Evolutionary conservation across 495 filamentous ascomycete species (phyloP).

Genomic region (Lichenothelia convexa): DNA sequence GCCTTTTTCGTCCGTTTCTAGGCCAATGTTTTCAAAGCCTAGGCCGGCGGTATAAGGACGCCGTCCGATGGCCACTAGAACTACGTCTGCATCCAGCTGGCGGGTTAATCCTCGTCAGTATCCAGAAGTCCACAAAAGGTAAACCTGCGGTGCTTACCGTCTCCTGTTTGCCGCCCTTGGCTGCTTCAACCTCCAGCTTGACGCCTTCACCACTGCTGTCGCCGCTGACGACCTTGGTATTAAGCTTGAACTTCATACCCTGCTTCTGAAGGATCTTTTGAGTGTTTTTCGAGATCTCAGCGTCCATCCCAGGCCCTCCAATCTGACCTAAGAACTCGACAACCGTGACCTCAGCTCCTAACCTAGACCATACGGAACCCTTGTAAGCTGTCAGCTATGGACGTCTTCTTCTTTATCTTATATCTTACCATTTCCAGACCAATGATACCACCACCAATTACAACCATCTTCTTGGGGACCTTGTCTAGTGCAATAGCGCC

Average conservation of each 20-base stretch:
- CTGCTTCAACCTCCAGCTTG: conserved; percentile 68
- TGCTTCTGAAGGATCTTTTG: conserved; percentile 93
- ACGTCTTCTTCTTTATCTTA: neutral
- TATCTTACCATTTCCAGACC: conserved; percentile 78
- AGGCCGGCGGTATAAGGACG: conserved; percentile 86
- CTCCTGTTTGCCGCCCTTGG: conserved; percentile 92
- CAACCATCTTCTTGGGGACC: conserved; percentile 93
- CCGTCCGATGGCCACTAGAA: conserved; percentile 91
- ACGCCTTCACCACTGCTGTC: conserved; percentile 60
- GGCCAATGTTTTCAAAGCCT: conserved; percentile 78
- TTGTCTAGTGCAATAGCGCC: conserved; percentile 75
- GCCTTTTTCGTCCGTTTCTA: conserved; percentile 86
- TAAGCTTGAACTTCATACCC: conserved; percentile 95
- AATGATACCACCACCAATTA: conserved; percentile 97
- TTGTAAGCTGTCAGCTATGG: conserved; percentile 17
- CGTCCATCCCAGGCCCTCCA: conserved; percentile 93
- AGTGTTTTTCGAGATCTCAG: conserved; percentile 75
- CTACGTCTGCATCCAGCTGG: conserved; percentile 84
- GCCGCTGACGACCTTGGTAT: conserved; percentile 81
- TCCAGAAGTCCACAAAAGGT: too few species aligned
- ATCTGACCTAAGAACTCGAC: conserved; percentile 95
- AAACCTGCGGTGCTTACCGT: conserved; percentile 32
- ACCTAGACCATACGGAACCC: conserved; percentile 89
- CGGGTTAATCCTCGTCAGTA: too few species aligned
- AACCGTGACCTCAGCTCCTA: conserved; percentile 87